Evolutionary conservation across 2,329 filamentous ascomycete species (phyloP).

Genomic region (Colletotrichum salicis): DNA sequence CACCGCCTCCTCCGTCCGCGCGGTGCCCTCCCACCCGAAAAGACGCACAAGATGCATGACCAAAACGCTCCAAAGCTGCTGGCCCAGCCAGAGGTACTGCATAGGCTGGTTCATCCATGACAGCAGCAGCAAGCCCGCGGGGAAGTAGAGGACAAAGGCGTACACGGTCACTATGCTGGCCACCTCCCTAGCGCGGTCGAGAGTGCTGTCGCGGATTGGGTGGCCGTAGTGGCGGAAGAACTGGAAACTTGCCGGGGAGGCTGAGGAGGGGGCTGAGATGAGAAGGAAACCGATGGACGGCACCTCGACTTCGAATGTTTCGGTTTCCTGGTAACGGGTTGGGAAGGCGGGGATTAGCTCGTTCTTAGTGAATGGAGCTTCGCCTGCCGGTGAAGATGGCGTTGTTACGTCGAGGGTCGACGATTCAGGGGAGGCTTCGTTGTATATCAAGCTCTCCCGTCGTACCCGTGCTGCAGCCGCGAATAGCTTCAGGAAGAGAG

Average conservation of each 20-base stretch:
- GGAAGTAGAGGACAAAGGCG: not conserved
- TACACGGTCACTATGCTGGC: not conserved
- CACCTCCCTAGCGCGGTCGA: not conserved
- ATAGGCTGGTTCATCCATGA: constrained; percentile 35
- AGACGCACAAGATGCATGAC: constrained; percentile 34
- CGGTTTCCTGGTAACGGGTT: no score
- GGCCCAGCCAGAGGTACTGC: constrained; percentile 39
- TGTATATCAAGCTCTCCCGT: not conserved
- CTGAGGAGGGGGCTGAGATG: constrained; percentile 35
- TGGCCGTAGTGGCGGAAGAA: constrained; percentile 38
- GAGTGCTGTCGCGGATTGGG: not conserved
- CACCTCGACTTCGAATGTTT: constrained; percentile 26
- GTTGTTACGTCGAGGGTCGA: constrained; percentile 20
- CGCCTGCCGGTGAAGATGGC: constrained; percentile 19
- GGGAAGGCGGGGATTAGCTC: not conserved
- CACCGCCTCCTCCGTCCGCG: not conserved
- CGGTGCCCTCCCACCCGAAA: not conserved
- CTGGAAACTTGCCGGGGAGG: not conserved
- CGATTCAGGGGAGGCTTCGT: not conserved
- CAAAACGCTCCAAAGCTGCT: constrained; percentile 38
- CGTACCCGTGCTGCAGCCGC: not conserved
- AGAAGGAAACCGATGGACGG: constrained; percentile 35
- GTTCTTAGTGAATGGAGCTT: not conserved
- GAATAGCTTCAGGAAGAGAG: not conserved
- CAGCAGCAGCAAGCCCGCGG: constrained; percentile 1